Evolutionary conservation across 495 filamentous ascomycete genomes (phyloP).

Genomic region (Talaromyces ruber): DNA sequence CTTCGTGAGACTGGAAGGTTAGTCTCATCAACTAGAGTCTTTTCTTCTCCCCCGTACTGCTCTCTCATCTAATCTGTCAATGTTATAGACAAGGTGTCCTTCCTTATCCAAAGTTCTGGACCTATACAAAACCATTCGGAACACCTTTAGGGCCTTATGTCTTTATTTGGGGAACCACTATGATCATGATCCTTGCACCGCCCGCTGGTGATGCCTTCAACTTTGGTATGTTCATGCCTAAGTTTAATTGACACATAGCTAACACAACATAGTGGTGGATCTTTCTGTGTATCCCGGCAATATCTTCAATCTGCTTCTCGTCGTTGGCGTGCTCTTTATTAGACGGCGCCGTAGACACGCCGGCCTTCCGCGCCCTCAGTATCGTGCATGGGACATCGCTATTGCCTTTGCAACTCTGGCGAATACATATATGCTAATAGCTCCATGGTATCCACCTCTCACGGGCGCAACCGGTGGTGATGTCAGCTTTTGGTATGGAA

Average conservation of each 20-base stretch:
- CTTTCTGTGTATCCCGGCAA: slow-evolving; percentile 43
- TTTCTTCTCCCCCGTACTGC: neutral
- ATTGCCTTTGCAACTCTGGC: slow-evolving; percentile 47
- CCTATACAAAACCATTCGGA: slow-evolving; percentile 53
- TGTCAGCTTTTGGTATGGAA: slow-evolving; percentile 62
- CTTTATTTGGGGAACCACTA: slow-evolving; percentile 48
- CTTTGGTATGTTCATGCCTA: slow-evolving; percentile 25
- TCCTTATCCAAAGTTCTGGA: slow-evolving; percentile 55
- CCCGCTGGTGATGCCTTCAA: slow-evolving; percentile 64
- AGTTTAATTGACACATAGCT: neutral
- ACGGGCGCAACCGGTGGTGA: slow-evolving; percentile 46
- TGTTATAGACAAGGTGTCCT: slow-evolving; percentile 52
- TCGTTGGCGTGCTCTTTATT: slow-evolving; percentile 44
- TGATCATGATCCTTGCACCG: slow-evolving; percentile 57
- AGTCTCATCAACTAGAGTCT: neutral
- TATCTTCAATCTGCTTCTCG: slow-evolving; percentile 46
- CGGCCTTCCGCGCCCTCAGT: slow-evolving; percentile 33
- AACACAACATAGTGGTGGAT: slow-evolving; percentile 30
- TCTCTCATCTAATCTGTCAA: neutral
- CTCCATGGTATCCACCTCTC: slow-evolving; percentile 59
- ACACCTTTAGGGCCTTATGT: slow-evolving; percentile 53
- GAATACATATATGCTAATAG: slow-evolving; percentile 48
- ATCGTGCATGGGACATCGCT: slow-evolving; percentile 44
- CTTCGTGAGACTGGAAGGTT: slow-evolving; percentile 52
- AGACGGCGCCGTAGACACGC: slow-evolving; percentile 41